phyloP scores from a whole-genome alignment of 495 filamentous ascomycete genomes.

The Aspergillus baeticus region DNA sequence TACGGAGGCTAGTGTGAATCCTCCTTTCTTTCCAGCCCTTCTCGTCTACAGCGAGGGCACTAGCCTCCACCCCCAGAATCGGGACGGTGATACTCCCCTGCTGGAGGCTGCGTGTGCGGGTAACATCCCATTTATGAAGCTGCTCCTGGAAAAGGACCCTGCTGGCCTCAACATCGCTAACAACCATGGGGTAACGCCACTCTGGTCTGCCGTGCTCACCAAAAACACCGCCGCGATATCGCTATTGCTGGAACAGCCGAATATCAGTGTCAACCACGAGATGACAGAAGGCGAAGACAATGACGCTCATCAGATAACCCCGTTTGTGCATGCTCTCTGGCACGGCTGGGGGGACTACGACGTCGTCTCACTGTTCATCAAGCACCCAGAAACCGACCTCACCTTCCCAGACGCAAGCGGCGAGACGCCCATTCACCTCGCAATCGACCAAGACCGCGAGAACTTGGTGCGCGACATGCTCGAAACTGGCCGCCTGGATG shows the following conservation, averaged over 20 bases:
- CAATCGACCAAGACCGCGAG: neutral
- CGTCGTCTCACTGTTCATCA: neutral
- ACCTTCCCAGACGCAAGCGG: neutral
- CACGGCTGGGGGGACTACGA: neutral
- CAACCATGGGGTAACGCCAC: neutral
- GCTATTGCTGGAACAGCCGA: neutral
- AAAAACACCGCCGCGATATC: neutral
- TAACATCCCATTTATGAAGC: neutral
- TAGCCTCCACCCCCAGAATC: neutral
- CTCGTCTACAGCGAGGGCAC: neutral
- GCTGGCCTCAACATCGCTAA: neutral
- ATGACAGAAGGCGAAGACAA: neutral
- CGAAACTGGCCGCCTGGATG: neutral
- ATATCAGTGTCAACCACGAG: neutral
- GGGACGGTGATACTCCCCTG: neutral
- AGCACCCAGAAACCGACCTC: neutral
- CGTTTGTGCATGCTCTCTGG: neutral
- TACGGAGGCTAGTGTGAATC: neutral
- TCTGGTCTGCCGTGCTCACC: neutral
- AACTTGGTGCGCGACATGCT: neutral
- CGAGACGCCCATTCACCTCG: neutral
- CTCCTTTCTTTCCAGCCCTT: neutral
- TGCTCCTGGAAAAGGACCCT: neutral
- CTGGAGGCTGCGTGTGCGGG: neutral
- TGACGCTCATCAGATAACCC: neutral